Evolutionary conservation across 345 rosid species (phyloP).

Genomic region (Salix koriyanagi): DNA sequence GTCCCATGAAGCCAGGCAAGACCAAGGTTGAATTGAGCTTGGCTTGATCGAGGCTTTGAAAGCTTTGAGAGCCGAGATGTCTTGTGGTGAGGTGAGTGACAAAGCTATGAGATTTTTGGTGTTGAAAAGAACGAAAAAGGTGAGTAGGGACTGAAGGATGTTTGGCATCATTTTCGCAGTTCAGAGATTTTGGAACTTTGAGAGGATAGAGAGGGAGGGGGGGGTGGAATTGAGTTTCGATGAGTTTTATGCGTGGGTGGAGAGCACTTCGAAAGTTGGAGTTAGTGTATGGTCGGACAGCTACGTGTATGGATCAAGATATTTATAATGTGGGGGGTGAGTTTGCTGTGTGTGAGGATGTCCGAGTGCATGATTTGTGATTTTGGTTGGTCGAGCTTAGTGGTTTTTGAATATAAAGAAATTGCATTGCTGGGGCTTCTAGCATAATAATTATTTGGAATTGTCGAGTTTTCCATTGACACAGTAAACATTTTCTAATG

Average conservation of each 20-base stretch:
- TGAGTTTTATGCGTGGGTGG: conserved; percentile 8
- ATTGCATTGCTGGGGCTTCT: neutral
- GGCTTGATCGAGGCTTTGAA: conserved; percentile 55
- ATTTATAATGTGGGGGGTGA: neutral
- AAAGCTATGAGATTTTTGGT: neutral
- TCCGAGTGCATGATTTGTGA: neutral
- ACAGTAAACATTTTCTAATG: neutral
- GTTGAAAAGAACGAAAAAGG: neutral
- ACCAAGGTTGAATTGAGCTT: conserved; percentile 48
- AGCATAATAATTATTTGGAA: neutral
- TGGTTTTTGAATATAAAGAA: neutral
- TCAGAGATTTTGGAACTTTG: neutral
- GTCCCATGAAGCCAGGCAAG: conserved; percentile 72
- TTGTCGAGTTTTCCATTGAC: neutral
- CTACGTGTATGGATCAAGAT: neutral
- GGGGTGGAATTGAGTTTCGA: neutral
- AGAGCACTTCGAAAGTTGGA: neutral
- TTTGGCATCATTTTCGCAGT: neutral
- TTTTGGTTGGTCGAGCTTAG: neutral
- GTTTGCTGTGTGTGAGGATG: neutral
- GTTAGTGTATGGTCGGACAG: neutral
- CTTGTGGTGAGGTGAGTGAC: conserved; percentile 25
- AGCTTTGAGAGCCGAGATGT: conserved; percentile 57
- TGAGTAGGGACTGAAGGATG: neutral
- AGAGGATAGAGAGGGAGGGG: neutral